Conservation (phyloP, 2,329 filamentous ascomycete species). For the Torrubiella hemipterigena region DNA sequence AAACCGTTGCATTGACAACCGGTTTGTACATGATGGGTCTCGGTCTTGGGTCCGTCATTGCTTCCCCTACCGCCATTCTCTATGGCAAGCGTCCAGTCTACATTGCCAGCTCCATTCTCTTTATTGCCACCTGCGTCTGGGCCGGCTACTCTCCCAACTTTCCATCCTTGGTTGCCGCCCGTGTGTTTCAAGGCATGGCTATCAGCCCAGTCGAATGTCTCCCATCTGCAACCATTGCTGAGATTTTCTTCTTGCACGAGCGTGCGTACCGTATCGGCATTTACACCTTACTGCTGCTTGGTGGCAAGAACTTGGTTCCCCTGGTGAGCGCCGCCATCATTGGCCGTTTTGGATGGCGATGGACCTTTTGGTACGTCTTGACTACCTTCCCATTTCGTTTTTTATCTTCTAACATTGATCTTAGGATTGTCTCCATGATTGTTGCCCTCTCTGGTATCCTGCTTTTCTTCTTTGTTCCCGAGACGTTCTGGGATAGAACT, state of each 20-base stretch:
- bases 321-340: constrained; percentile 81
- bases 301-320: constrained; percentile 84
- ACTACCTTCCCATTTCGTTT: neutral
- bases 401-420: constrained; percentile 11
- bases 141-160: constrained; percentile 77
- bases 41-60: constrained; percentile 71
- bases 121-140: constrained; percentile 69
- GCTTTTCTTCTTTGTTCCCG: constrained; percentile 83
- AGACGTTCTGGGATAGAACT: constrained; percentile 90
- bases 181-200: constrained; percentile 78
- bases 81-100: constrained; percentile 89
- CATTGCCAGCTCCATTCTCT: constrained; percentile 63
- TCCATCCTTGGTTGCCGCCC: constrained; percentile 63
- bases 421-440: constrained; percentile 69
- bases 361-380: constrained; percentile 66
- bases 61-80: constrained; percentile 82
- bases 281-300: constrained; percentile 78
- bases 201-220: constrained; percentile 87
- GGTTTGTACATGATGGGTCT: constrained; percentile 92
- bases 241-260: constrained; percentile 94
- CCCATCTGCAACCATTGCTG: constrained; percentile 85
- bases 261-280: constrained; percentile 86
- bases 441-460: constrained; percentile 58
- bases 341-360: constrained; percentile 67
- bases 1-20: constrained; percentile 73